A percentile compares a stretch with the other conserved stretches of the same genome.
Conservation (phyloP, 768 basidiomycete genomes). For the Tulasnella sp. region DNA sequence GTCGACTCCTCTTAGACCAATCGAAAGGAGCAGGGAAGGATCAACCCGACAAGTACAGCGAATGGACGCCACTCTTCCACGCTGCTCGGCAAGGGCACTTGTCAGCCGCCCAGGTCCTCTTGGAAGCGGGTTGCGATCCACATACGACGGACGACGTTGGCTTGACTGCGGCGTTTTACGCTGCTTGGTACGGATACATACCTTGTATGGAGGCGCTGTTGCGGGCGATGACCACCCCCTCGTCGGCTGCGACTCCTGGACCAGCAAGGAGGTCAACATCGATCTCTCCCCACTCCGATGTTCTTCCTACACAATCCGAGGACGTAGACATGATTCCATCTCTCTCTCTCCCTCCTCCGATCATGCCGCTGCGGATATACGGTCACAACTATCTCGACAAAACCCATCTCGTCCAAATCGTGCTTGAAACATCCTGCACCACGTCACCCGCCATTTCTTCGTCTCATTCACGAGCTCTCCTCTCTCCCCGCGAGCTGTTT, state of each 20-base stretch:
- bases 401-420: conserved; percentile 75
- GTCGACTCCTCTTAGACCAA: conserved; percentile 60
- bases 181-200: conserved; percentile 91
- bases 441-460: conserved; percentile 32
- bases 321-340: conserved; percentile 89
- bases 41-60: conserved; percentile 89
- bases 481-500: conserved; percentile 42
- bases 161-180: conserved; percentile 82
- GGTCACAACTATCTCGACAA: conserved; percentile 93
- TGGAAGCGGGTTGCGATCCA: conserved; percentile 73
- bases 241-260: conserved; percentile 28
- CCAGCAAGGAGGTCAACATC: conserved; percentile 23
- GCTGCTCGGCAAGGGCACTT: conserved; percentile 80
- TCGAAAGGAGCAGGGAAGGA: conserved; percentile 57
- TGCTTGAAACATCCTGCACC: conserved; percentile 60
- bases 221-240: conserved; percentile 30
- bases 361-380: conserved; percentile 96
- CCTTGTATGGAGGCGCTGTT: conserved; percentile 57
- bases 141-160: conserved; percentile 74
- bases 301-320: conserved; percentile 23
- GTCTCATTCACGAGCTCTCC: conserved; percentile 38
- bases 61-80: conserved; percentile 97
- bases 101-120: conserved; percentile 64
- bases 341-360: conserved; percentile 92
- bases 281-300: conserved; percentile 23